Conservation (phyloP, 2,329 filamentous ascomycete species). For the Daldinia sp. region DNA sequence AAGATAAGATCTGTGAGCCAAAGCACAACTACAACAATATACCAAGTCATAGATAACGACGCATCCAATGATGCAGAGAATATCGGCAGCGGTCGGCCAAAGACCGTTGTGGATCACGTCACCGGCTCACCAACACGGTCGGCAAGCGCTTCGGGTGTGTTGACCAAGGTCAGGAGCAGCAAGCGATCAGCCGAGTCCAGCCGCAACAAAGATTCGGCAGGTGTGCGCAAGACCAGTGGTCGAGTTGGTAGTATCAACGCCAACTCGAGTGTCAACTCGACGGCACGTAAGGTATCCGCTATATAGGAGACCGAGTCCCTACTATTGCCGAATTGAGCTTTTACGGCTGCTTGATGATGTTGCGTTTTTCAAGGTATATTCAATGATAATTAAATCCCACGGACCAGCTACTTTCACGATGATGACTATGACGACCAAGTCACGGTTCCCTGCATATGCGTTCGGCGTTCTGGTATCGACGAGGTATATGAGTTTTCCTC, state of each 20-base stretch:
- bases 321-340: constrained; percentile 25
- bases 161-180: constrained; percentile 72
- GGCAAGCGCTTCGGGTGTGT: constrained; percentile 61
- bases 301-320: constrained; percentile 45
- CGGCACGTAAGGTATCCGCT: constrained; percentile 64
- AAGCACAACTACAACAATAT: constrained; percentile 75
- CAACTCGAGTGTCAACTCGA: constrained; percentile 54
- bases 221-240: constrained; percentile 72
- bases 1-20: constrained; percentile 78
- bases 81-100: constrained; percentile 66
- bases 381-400: constrained; percentile 36
- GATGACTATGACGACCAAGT: constrained; percentile 54
- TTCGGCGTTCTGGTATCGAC: constrained; percentile 51
- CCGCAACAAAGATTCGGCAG: constrained; percentile 60
- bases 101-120: constrained; percentile 62
- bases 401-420: constrained; percentile 50
- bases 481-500: constrained; percentile 30
- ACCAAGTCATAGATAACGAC: constrained; percentile 70
- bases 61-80: constrained; percentile 77
- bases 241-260: constrained; percentile 67
- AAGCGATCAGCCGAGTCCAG: constrained; percentile 62
- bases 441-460: constrained; percentile 55
- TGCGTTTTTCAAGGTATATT: constrained; percentile 38
- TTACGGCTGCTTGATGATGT: constrained; percentile 27
- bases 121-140: constrained; percentile 56